Conservation (phyloP, 345 rosid genomes). For the Boechera divaricarpa region DNA sequence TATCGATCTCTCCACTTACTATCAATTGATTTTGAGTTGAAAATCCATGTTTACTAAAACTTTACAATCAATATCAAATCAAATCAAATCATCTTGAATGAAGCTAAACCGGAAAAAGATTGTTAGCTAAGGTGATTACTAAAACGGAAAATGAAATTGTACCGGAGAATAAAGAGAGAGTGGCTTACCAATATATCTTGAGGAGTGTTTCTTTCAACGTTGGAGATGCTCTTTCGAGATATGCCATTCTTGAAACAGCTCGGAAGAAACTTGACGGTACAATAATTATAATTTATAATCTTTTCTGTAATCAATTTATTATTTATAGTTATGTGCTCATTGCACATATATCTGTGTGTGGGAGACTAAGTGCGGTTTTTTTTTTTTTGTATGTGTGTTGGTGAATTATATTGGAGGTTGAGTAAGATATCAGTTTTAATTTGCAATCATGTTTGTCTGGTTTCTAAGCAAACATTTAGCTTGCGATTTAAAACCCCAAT, state of each 20-base stretch:
- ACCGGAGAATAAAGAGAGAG: not conserved
- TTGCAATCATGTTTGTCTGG: constrained; percentile 25
- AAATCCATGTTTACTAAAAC: not conserved
- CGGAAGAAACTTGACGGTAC: constrained; percentile 18
- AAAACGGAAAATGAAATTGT: not conserved
- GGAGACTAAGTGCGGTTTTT: not conserved
- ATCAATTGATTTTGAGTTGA: not conserved
- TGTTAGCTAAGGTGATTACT: not conserved
- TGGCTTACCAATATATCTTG: constrained; percentile 42
- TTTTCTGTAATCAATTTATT: not conserved
- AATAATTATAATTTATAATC: not conserved
- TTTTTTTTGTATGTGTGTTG: constrained; percentile 1
- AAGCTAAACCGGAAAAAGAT: constrained; percentile 3
- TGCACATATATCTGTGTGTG: not conserved
- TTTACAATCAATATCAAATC: not conserved
- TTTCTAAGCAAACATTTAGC: constrained; percentile 38
- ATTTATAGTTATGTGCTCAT: not conserved
- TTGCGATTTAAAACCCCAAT: not conserved
- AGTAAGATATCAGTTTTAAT: constrained; percentile 35
- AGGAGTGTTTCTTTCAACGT: constrained; percentile 44
- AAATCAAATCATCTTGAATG: not conserved
- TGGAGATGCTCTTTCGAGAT: constrained; percentile 45
- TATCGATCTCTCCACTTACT: not conserved
- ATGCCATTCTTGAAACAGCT: constrained; percentile 38
- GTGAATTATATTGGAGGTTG: constrained; percentile 29